A percentile compares a stretch with the other conserved stretches of the same genome.
These are phyloP conservation scores for Hysterangium stoloniferum DNA, from an alignment of 768 basidiomycete genomes.

Conservation along the genomic window DNA sequence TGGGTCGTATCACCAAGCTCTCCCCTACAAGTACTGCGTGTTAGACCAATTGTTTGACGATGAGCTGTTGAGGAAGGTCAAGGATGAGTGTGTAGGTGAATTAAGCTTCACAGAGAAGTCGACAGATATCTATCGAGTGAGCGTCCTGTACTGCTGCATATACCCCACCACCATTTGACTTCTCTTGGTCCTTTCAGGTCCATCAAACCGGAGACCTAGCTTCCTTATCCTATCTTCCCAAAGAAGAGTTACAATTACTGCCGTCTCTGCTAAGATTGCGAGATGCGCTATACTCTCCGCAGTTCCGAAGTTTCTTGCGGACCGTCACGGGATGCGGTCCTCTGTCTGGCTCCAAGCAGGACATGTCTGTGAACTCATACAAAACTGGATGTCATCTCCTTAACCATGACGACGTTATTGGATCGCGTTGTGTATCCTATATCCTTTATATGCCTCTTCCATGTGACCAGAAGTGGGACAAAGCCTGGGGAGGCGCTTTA, in stretches of 20 bases:
- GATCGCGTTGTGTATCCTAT: conserved; percentile 85
- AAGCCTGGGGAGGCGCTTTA: conserved; percentile 87
- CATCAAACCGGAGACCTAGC: conserved; percentile 96
- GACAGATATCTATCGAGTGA: conserved; percentile 96
- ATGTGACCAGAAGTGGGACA: conserved; percentile 66
- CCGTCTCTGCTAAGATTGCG: conserved; percentile 76
- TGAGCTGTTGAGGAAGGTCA: conserved; percentile 68
- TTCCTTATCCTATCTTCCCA: conserved; percentile 80
- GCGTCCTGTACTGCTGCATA: conserved; percentile 8
- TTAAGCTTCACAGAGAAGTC: conserved; percentile 88
- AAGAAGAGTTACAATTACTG: conserved; percentile 69
- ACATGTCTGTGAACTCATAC: conserved; percentile 93
- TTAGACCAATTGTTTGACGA: conserved; percentile 80
- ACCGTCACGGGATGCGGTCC: conserved; percentile 89
- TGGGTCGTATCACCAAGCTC: conserved; percentile 44
- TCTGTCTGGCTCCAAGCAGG: conserved; percentile 84
- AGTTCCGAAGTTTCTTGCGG: conserved; percentile 77
- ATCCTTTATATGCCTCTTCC: conserved; percentile 94
- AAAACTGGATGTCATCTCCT: conserved; percentile 88
- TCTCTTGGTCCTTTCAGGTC: conserved; percentile 48
- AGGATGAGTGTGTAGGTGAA: conserved; percentile 74
- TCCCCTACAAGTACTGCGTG: conserved; percentile 78
- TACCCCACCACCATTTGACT: neutral
- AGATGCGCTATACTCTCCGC: conserved; percentile 81
- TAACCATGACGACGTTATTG: conserved; percentile 97